These are phyloP conservation scores for Aspergillus sergii DNA, from an alignment of 2,329 filamentous ascomycete genomes.

Conservation along the genomic window DNA sequence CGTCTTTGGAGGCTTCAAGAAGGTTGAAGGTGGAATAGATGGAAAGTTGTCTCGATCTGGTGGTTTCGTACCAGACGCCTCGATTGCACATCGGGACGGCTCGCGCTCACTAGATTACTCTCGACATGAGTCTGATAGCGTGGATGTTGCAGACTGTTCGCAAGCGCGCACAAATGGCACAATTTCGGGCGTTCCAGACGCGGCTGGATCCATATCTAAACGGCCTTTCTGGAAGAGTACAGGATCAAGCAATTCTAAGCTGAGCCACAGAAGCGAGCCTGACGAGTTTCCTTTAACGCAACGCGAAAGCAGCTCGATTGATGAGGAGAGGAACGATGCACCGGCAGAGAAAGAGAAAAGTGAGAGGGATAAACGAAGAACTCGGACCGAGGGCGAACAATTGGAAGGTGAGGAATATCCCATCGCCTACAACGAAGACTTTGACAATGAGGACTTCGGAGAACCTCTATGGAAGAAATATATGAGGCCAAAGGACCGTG, in stretches of 20 bases:
- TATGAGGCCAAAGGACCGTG: conserved; percentile 77
- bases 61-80: conserved; percentile 31
- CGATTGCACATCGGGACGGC: conserved; percentile 1
- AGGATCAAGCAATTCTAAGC: conserved; percentile 33
- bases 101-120: background rate
- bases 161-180: conserved; percentile 3
- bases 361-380: conserved; percentile 13
- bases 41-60: conserved; percentile 36
- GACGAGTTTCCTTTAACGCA: conserved; percentile 43
- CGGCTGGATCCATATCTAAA: conserved; percentile 21
- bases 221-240: conserved; percentile 38
- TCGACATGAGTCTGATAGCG: background rate
- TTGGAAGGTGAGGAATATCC: conserved; percentile 57
- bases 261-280: conserved; percentile 25
- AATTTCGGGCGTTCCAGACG: conserved; percentile 1
- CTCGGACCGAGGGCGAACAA: conserved; percentile 29
- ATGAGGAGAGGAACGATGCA: conserved; percentile 8
- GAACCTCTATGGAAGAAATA: conserved; percentile 80
- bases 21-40: conserved; percentile 41
- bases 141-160: background rate
- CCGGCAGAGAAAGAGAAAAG: conserved; percentile 11
- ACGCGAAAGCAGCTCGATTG: conserved; percentile 29
- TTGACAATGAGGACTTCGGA: conserved; percentile 62
- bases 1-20: conserved; percentile 47
- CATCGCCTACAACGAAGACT: conserved; percentile 63